These are phyloP conservation scores for Globisporangium spiculum DNA, from an alignment of 352 stramenopile species.

Conservation along the genomic window DNA sequence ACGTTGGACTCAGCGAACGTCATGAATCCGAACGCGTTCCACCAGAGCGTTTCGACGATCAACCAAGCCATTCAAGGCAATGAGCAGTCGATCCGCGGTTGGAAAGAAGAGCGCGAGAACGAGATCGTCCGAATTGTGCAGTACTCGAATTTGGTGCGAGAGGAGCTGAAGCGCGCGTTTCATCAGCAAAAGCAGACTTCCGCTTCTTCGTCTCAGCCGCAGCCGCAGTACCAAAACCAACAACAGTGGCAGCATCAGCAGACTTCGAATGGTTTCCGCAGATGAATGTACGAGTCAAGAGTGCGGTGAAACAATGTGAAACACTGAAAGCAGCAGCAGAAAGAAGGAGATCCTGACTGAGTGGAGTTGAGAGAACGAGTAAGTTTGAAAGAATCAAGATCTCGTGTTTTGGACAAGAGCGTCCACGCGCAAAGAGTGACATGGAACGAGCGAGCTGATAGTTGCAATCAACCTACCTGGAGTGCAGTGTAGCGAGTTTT, in stretches of 20 bases:
- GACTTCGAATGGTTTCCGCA: background rate
- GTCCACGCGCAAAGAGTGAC: background rate
- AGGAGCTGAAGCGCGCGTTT: constrained; percentile 44
- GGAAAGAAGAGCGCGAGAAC: constrained; percentile 54
- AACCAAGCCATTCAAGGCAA: constrained; percentile 46
- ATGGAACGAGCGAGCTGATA: background rate
- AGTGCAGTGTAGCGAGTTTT: background rate
- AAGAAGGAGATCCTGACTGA: background rate
- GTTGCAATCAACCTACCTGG: background rate
- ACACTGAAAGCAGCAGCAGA: background rate
- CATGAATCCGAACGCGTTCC: constrained; percentile 35
- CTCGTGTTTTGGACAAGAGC: background rate
- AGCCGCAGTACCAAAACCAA: constrained; percentile 14
- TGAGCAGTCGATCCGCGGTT: constrained; percentile 34
- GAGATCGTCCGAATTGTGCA: constrained; percentile 76
- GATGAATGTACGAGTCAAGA: background rate
- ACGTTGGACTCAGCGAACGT: constrained; percentile 31
- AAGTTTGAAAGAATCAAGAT: background rate
- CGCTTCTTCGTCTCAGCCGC: constrained; percentile 16
- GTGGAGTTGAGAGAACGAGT: background rate
- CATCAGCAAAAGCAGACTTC: constrained; percentile 23
- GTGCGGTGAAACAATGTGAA: background rate
- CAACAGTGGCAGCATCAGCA: constrained; percentile 5
- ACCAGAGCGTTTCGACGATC: constrained; percentile 35
- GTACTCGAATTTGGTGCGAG: constrained; percentile 49